Percentiles rank a stretch among this genome's conserved stretches.
Evolutionary conservation across 129 eudicot genomes (phyloP).

Genomic region (Arctium minus): DNA sequence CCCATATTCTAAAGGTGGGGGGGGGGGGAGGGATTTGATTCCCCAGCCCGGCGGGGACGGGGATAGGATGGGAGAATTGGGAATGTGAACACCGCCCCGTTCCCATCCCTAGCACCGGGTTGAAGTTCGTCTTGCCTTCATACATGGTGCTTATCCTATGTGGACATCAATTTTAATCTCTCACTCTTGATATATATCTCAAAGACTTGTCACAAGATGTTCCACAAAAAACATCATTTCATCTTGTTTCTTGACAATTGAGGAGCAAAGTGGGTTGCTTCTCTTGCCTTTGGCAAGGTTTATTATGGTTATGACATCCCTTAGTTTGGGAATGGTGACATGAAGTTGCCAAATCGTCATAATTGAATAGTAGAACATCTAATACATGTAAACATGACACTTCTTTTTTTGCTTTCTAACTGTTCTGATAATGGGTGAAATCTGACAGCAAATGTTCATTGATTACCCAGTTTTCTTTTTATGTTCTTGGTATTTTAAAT

Average conservation of each 20-base stretch:
- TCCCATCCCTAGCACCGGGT: neutral
- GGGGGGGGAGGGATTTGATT: too few relatives aligned
- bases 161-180: neutral
- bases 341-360: neutral
- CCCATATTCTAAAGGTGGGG: too few relatives aligned
- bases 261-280: neutral
- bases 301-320: neutral
- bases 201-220: neutral
- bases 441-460: neutral
- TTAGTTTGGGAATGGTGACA: neutral
- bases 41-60: too few relatives aligned
- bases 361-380: neutral
- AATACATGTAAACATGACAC: neutral
- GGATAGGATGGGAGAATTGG: neutral
- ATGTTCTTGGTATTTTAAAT: neutral
- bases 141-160: neutral
- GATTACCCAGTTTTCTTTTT: neutral
- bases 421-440: neutral
- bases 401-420: neutral
- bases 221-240: neutral
- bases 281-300: too few relatives aligned
- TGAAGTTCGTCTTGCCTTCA: neutral
- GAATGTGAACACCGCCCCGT: neutral
- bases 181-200: neutral
- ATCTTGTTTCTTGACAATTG: neutral